These are phyloP conservation scores for Leishmania major DNA, from an alignment of 208 protist genomes.

Conservation along the genomic window DNA sequence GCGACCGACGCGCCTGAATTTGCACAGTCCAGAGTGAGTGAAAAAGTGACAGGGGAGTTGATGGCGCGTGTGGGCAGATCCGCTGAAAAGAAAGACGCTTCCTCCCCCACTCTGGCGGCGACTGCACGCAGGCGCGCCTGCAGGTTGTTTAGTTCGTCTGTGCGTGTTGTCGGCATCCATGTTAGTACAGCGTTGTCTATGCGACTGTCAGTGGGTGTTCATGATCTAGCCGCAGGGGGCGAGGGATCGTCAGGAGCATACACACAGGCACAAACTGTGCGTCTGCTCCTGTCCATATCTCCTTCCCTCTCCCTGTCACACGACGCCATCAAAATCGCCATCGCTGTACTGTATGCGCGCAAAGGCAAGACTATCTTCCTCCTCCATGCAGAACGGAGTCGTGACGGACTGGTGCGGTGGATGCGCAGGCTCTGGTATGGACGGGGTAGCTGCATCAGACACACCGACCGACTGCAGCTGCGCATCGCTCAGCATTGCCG, in stretches of 20 bases:
- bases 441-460: neutral
- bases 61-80: neutral
- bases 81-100: neutral
- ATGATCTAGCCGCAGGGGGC: neutral
- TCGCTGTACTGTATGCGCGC: neutral
- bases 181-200: neutral
- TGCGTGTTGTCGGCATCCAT: neutral
- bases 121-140: neutral
- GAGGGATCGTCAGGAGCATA: neutral
- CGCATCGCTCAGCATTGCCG: conserved; percentile 5
- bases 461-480: neutral
- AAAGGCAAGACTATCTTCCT: neutral
- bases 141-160: neutral
- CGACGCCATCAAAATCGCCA: neutral
- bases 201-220: neutral
- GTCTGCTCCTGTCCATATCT: neutral
- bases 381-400: neutral
- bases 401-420: neutral
- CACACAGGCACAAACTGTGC: neutral
- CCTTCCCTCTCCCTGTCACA: neutral
- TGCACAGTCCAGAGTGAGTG: neutral
- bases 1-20: neutral
- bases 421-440: neutral
- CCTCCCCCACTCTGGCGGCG: neutral
- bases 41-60: neutral